These are phyloP conservation scores for Lactarius psammicola DNA, from an alignment of 768 basidiomycete species.

Conservation along the genomic window DNA sequence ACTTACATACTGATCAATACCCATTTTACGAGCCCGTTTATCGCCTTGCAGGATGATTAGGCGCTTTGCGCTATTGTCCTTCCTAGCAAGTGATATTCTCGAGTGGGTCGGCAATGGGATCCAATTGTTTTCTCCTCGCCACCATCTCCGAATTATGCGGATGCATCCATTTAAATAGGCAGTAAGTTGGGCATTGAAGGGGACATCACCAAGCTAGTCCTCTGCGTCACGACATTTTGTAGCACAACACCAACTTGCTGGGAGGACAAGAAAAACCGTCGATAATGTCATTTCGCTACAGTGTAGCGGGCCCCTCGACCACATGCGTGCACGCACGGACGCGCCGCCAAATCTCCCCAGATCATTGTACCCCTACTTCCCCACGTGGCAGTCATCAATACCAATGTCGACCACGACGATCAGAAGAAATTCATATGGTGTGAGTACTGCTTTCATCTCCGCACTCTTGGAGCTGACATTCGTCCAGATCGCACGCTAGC, in stretches of 20 bases:
- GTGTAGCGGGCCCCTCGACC: slow-evolving; percentile 28
- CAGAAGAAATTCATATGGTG: background rate
- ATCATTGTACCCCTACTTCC: background rate
- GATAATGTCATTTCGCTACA: slow-evolving; percentile 21
- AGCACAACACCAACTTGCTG: background rate
- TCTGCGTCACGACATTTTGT: too few relatives aligned
- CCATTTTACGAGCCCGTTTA: background rate
- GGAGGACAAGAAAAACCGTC: background rate
- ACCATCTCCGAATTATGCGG: background rate
- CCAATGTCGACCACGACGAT: too few relatives aligned
- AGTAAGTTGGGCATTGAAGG: background rate
- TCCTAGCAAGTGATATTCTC: background rate
- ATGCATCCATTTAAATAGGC: background rate
- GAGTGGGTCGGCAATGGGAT: background rate
- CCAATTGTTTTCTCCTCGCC: slow-evolving; percentile 8
- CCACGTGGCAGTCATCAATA: background rate
- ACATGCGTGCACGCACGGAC: slow-evolving; percentile 9
- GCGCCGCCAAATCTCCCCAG: slow-evolving; percentile 2
- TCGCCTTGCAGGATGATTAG: background rate
- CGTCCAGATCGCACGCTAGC: background rate
- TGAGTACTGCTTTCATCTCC: background rate
- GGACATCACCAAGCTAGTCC: background rate
- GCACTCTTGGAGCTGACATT: background rate
- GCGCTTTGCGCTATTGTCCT: background rate
- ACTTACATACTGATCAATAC: slow-evolving; percentile 1